These are phyloP conservation scores for Hymenoscyphus repandus DNA, from an alignment of 2,329 filamentous ascomycete genomes.

Conservation along the genomic window DNA sequence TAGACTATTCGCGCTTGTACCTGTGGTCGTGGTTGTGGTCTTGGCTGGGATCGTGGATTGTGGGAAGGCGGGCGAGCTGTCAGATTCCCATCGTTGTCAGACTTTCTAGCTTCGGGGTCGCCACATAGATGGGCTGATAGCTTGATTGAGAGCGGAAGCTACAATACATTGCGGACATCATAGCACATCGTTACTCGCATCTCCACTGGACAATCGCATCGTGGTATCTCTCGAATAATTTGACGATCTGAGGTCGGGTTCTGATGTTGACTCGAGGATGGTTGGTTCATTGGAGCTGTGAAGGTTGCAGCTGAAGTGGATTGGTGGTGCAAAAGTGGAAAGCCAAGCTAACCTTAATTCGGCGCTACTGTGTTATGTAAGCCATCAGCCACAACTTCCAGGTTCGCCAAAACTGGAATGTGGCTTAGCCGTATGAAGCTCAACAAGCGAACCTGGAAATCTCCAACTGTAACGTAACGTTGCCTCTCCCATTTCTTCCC, in stretches of 20 bases:
- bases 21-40: background rate
- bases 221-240: no score
- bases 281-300: background rate
- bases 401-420: background rate
- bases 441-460: background rate
- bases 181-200: no score
- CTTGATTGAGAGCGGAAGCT: no score
- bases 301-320: background rate
- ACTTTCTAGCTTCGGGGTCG: no score
- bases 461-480: conserved; percentile 3
- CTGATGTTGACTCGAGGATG: background rate
- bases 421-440: background rate
- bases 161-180: no score
- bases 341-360: background rate
- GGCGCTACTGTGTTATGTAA: background rate
- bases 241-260: background rate
- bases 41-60: no score
- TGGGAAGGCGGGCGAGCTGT: no score
- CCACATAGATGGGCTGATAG: no score
- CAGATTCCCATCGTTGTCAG: no score
- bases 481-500: conserved; percentile 1
- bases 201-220: no score
- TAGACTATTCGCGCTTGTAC: background rate
- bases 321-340: background rate
- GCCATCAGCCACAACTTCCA: background rate